Base-by-base conservation (phyloP, 768 basidiomycete genomes). In the Gelatoporia subvermispora region DNA sequence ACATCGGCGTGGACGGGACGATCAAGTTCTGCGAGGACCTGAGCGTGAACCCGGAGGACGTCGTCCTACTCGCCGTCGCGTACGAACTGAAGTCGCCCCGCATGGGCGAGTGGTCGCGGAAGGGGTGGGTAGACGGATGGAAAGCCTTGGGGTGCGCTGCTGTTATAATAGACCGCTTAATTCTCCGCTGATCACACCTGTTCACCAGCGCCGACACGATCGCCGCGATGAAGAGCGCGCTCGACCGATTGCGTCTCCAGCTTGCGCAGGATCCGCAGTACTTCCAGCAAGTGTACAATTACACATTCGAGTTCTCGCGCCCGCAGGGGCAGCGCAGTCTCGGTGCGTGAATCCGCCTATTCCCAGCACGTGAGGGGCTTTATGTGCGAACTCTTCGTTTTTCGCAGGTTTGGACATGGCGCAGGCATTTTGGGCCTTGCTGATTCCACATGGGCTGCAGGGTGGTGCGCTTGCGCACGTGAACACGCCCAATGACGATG, bases 101-200 rank as follows among this genome's bases (percentile, higher is more conserved):
- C 50, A 70, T 94, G 44, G 90, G 87, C 1, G 72, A 76, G 49
- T 95, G 90, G 84, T 73, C 71, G 25, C 75, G 70, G 54, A 69
- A 78, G 51, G 84, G 81, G 0, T 94, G 89, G 89, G 57, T 79
- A 31, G 85, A 88, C 0, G 91, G 90, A 1, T 92, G 91, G 90
- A 86, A 82, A 65, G 63, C 58, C 13, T 67, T 87, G 31, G 78
- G 84, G 87, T 88, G 57, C 49, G 84, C 68, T 20, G 51, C 13
- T 16, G 4, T 49, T 35, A 3, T 13, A 10, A 28, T 20, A 11
- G 15, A 17, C 44, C 4, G 2, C n/a, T n/a, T n/a, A n/a, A 13
- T 31, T 5, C 28, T 3, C 1, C 24, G 20, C 24, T 31, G 11
- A 37, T 18, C 1, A 16, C 37, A 2, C 54, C 16, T 8, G 18